A percentile compares a stretch with the other conserved stretches of the same genome.
These are phyloP conservation scores for Vigna reflexopilosa DNA, from an alignment of 306 rosid species.

Conservation along the genomic window DNA sequence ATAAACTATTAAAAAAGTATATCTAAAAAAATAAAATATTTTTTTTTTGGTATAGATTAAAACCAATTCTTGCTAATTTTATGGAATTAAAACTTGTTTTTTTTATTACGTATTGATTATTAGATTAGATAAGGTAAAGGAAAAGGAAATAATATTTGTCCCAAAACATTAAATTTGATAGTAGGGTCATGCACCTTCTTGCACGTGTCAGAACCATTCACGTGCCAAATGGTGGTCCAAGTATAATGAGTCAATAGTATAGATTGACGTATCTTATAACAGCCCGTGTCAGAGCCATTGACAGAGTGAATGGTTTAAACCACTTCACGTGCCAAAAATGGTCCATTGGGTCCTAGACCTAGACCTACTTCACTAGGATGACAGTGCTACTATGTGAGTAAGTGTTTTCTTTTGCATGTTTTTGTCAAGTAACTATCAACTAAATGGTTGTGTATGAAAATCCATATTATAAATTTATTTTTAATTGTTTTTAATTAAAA, in stretches of 20 bases:
- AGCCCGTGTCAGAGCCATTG: background rate
- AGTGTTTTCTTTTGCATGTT: background rate
- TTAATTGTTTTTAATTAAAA: too few relatives aligned
- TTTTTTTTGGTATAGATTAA: too few relatives aligned
- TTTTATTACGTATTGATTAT: background rate
- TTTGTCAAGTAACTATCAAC: background rate
- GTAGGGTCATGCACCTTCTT: background rate
- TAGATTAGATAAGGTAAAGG: background rate
- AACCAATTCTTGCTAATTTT: too few relatives aligned
- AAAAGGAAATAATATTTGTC: background rate
- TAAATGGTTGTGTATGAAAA: too few relatives aligned
- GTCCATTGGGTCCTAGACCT: conserved; percentile 9
- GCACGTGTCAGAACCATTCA: background rate
- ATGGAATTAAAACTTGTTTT: too few relatives aligned
- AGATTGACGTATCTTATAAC: background rate
- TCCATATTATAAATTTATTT: too few relatives aligned
- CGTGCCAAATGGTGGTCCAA: conserved; percentile 26
- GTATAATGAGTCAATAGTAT: background rate
- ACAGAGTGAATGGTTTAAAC: background rate
- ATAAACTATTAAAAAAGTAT: too few relatives aligned
- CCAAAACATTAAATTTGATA: background rate
- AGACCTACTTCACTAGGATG: background rate
- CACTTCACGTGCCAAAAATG: conserved; percentile 1
- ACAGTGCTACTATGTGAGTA: too few relatives aligned
- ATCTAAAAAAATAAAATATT: too few relatives aligned